Conservation (phyloP, 208 protist species). For the Acanthamoeba royreba region DNA sequence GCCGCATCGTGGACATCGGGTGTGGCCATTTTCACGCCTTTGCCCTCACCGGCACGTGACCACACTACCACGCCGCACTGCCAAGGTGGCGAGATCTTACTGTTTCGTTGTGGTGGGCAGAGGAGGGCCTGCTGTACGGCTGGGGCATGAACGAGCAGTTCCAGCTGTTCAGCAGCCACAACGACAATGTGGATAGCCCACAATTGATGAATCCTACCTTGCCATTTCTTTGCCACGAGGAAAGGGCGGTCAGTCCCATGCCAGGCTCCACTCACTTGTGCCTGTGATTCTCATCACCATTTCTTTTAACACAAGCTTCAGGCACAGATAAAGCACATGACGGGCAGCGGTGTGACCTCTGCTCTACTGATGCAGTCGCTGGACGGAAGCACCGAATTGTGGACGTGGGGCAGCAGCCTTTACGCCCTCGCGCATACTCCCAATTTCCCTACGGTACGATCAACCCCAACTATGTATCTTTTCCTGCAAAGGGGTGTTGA, state of each 20-base stretch:
- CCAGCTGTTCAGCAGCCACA: background rate
- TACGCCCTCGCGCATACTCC: background rate
- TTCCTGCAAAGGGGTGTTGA: no score
- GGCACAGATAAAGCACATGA: background rate
- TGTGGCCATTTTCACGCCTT: slow-evolving; percentile 28
- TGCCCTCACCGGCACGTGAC: background rate
- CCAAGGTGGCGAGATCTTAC: background rate
- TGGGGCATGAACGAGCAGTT: slow-evolving; percentile 18
- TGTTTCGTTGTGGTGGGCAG: background rate
- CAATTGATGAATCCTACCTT: background rate
- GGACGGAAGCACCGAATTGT: background rate
- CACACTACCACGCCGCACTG: background rate
- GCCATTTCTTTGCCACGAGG: background rate
- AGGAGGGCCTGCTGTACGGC: background rate
- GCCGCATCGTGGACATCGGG: background rate
- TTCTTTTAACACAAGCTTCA: background rate
- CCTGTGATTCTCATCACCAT: background rate
- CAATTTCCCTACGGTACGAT: background rate
- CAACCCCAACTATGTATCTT: no score
- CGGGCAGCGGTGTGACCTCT: background rate
- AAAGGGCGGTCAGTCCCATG: background rate
- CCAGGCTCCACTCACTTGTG: background rate
- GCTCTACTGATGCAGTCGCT: background rate
- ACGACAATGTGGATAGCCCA: background rate
- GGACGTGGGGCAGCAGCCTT: slow-evolving; percentile 15